These are phyloP conservation scores for Podospora comata DNA, from an alignment of 495 filamentous ascomycete species.

Conservation along the genomic window DNA sequence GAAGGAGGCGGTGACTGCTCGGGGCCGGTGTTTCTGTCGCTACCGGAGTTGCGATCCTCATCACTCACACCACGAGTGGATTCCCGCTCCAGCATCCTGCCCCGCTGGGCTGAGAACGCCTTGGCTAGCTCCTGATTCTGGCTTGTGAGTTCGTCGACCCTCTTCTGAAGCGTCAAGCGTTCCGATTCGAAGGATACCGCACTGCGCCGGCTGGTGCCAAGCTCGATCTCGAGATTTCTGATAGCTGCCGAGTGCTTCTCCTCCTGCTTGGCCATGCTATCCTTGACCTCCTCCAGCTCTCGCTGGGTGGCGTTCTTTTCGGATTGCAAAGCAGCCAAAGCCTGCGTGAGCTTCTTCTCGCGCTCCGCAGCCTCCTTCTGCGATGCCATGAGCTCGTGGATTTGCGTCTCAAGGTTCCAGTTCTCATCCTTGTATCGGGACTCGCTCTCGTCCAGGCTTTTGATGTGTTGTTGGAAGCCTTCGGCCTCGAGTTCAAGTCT, in stretches of 20 bases:
- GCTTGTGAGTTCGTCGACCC: slow-evolving; percentile 76
- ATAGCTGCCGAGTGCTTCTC: slow-evolving; percentile 73
- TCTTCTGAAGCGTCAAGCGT: slow-evolving; percentile 66
- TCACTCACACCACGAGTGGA: slow-evolving; percentile 54
- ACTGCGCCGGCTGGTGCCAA: slow-evolving; percentile 72
- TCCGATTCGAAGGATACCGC: slow-evolving; percentile 73
- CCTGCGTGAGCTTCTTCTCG: slow-evolving; percentile 73
- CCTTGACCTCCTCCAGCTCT: slow-evolving; percentile 84
- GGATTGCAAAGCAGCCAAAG: slow-evolving; percentile 60
- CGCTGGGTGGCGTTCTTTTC: slow-evolving; percentile 76
- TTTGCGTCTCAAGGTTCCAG: slow-evolving; percentile 88
- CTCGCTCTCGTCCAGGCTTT: slow-evolving; percentile 84
- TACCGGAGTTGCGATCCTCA: slow-evolving; percentile 61
- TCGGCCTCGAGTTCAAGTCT: slow-evolving; percentile 78
- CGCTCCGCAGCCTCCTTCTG: slow-evolving; percentile 70
- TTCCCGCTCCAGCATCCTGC: slow-evolving; percentile 62
- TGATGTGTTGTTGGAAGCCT: slow-evolving; percentile 71
- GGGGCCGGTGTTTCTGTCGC: slow-evolving; percentile 64
- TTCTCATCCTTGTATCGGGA: slow-evolving; percentile 96
- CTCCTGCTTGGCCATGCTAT: slow-evolving; percentile 66
- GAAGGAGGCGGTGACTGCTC: slow-evolving; percentile 89
- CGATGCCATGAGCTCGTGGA: slow-evolving; percentile 72
- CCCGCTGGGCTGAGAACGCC: slow-evolving; percentile 65
- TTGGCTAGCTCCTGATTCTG: slow-evolving; percentile 89
- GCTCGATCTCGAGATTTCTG: slow-evolving; percentile 85